Base-by-base conservation (phyloP, 2,329 filamentous ascomycete genomes). In the Malbranchea cinnamomea region DNA sequence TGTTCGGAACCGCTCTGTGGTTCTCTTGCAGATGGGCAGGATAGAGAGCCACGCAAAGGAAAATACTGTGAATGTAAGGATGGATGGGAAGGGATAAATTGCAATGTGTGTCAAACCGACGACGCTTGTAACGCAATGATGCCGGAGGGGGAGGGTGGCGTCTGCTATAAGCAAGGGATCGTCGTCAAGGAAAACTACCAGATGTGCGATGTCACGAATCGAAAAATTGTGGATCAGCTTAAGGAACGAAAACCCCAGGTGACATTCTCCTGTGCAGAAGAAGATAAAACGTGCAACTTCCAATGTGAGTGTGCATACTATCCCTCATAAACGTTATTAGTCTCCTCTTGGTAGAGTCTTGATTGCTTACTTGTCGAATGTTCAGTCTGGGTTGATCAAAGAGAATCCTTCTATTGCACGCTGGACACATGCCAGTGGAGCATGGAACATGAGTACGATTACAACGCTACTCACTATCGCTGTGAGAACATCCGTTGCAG, bases 31-130 rank as follows among this genome's bases (percentile, higher is more conserved):
- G 77, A 83, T 44, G 85, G 84, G 40, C 68, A 68, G 42, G 74
- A 95, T 45, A 71, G 89, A 43, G 71, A 76, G 13, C 75, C 81
- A 49, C 72, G 89, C 48, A 61, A 72, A 30, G 74, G 71, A 38
- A 66, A 74, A 34, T 61, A 65, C 23, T 98, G 89, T 58, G 62
- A 83, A 23, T 98, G 89, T 54, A 78, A 85, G 48, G 80, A 92
- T 21, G 89, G 89, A 33, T 98, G 89, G 89, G 71, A 71, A 23
- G 89, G 89, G 39, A 87, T 98, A 59, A 98, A 98, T 63, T 98
- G 89, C 70, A 98, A 89, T 47, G 82, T 98, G 33, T 98, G 89
- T 57, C 74, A 78, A 37, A 73, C 74, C 3, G 68, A 95, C 51
- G 63, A 78, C 42, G 85, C 80, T 10, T 98, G 89, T 49, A 73